Percentiles rank a stretch among this genome's conserved stretches.
Evolutionary conservation across 1,139 yeast species (phyloP).

Genomic region (Zygosaccharomyces pseudobailii): DNA sequence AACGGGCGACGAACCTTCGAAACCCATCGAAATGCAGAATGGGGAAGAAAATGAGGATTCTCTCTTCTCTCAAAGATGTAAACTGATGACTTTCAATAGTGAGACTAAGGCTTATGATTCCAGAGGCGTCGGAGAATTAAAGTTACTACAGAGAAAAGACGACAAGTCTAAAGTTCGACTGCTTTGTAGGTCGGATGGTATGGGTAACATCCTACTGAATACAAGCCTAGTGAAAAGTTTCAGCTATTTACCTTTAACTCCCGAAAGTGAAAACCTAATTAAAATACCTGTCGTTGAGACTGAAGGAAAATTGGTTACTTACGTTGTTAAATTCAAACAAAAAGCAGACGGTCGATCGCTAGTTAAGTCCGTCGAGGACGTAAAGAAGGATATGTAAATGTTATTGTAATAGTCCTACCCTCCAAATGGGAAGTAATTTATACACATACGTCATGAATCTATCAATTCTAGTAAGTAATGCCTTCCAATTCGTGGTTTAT

Average conservation of each 20-base stretch:
- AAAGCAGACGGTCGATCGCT: slow-evolving; percentile 64
- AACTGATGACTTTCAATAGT: slow-evolving; percentile 58
- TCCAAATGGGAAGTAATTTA: too few species aligned
- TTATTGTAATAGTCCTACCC: neutral
- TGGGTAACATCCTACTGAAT: slow-evolving; percentile 75
- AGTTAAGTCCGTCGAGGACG: slow-evolving; percentile 48
- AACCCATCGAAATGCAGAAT: slow-evolving; percentile 51
- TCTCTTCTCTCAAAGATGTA: slow-evolving; percentile 63
- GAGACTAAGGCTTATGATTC: slow-evolving; percentile 48
- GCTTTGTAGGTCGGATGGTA: slow-evolving; percentile 83
- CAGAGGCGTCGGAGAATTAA: slow-evolving; percentile 79
- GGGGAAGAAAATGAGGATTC: slow-evolving; percentile 84
- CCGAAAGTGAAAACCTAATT: slow-evolving; percentile 51
- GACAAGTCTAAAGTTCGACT: slow-evolving; percentile 60
- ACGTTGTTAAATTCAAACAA: slow-evolving; percentile 67
- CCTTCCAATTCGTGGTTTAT: slow-evolving; percentile 19
- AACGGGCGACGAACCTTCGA: slow-evolving; percentile 43
- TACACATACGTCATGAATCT: neutral
- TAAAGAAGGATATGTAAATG: slow-evolving; percentile 32
- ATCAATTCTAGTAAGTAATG: slow-evolving; percentile 8
- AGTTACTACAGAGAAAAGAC: slow-evolving; percentile 56
- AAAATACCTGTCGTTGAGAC: slow-evolving; percentile 54
- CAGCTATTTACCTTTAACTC: slow-evolving; percentile 44
- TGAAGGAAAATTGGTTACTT: slow-evolving; percentile 50
- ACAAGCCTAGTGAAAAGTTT: slow-evolving; percentile 49